These are phyloP conservation scores for Suillus discolor DNA, from an alignment of 768 basidiomycete species.

Conservation along the genomic window DNA sequence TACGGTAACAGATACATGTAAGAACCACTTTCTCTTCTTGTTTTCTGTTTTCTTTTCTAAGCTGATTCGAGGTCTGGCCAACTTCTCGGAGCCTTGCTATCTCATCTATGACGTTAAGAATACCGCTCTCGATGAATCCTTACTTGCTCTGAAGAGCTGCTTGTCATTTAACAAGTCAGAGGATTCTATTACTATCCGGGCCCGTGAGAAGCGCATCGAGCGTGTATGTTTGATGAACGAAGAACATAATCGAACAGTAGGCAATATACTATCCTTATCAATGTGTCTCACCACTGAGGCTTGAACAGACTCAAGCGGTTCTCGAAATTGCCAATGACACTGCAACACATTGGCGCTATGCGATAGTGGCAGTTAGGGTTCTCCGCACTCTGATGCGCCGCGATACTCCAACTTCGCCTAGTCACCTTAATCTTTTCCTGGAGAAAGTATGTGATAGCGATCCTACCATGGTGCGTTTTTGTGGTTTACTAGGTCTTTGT, in stretches of 20 bases:
- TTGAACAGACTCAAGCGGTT: slow-evolving; percentile 33
- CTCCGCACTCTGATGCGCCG: slow-evolving; percentile 69
- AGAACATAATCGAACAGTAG: slow-evolving; percentile 46
- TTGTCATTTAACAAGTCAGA: slow-evolving; percentile 37
- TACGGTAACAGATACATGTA: slow-evolving; percentile 69
- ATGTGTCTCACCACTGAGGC: background rate
- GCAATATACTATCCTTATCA: slow-evolving; percentile 19
- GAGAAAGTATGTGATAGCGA: slow-evolving; percentile 63
- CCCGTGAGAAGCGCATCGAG: slow-evolving; percentile 45
- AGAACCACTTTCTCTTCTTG: slow-evolving; percentile 14
- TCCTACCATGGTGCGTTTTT: slow-evolving; percentile 59
- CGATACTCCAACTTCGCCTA: slow-evolving; percentile 52
- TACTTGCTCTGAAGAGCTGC: slow-evolving; percentile 39
- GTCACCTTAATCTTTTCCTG: slow-evolving; percentile 59
- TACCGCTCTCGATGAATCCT: slow-evolving; percentile 40
- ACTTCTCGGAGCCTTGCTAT: slow-evolving; percentile 62
- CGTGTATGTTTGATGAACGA: slow-evolving; percentile 47
- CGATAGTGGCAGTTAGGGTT: slow-evolving; percentile 67
- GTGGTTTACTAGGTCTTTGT: background rate
- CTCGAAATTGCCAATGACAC: slow-evolving; percentile 60
- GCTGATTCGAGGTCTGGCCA: slow-evolving; percentile 48
- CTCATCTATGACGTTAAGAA: slow-evolving; percentile 56
- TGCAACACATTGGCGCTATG: slow-evolving; percentile 80
- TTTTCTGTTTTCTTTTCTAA: slow-evolving; percentile 6
- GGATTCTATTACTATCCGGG: slow-evolving; percentile 40